A percentile compares a stretch with the other conserved stretches of the same genome.
These are phyloP conservation scores for Diaporthe ilicicola DNA, from an alignment of 2,329 filamentous ascomycete genomes.

Conservation along the genomic window DNA sequence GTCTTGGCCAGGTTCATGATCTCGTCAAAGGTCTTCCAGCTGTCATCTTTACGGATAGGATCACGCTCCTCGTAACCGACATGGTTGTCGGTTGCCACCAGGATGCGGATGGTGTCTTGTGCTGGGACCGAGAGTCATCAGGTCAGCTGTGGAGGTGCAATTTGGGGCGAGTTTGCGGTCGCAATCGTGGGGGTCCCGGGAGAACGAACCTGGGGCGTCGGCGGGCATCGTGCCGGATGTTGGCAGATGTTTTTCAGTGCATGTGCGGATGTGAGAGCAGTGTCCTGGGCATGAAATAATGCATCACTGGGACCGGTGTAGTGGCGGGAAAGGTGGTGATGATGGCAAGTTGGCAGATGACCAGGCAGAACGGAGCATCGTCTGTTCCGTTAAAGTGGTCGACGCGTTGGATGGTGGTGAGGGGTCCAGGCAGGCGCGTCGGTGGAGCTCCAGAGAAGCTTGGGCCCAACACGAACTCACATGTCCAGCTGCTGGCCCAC, in stretches of 20 bases:
- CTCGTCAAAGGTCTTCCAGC: constrained; percentile 96
- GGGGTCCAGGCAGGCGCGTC: constrained; percentile 26
- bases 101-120: constrained; percentile 90
- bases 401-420: constrained; percentile 11
- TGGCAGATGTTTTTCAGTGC: not conserved
- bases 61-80: constrained; percentile 96
- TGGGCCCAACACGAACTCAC: constrained; percentile 25
- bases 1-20: constrained; percentile 88
- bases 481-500: not conserved
- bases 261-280: not conserved
- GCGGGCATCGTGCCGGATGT: constrained; percentile 37
- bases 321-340: too few species aligned
- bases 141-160: not conserved
- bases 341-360: not conserved
- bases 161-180: not conserved
- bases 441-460: not conserved
- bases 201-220: constrained; percentile 37
- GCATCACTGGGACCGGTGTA: too few species aligned
- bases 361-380: not conserved
- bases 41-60: constrained; percentile 93
- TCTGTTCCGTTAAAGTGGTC: not conserved
- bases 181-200: not conserved
- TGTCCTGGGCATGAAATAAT: not conserved
- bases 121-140: constrained; percentile 42
- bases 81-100: constrained; percentile 96